A percentile compares a stretch with the other conserved stretches of the same genome.
Conservation (phyloP, 768 basidiomycete species). For the Tulasnella sp. region DNA sequence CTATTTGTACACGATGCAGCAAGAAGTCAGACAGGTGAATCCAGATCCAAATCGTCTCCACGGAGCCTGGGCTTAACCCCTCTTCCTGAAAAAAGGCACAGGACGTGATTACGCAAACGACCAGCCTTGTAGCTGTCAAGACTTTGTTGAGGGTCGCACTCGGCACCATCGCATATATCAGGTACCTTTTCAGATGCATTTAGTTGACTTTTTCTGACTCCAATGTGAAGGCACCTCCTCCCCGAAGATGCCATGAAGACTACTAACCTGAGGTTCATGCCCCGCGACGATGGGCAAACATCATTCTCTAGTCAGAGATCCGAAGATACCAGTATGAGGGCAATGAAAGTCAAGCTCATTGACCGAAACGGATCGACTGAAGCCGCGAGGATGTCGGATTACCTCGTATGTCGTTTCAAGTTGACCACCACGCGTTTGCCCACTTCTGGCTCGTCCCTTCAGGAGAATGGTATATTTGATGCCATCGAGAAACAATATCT, state of each 20-base stretch:
- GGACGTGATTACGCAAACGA: conserved; percentile 16
- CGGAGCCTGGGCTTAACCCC: neutral
- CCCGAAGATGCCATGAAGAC: conserved; percentile 19
- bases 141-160: conserved; percentile 17
- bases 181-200: neutral
- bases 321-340: neutral
- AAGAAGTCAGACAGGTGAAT: neutral
- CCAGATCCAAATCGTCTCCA: neutral
- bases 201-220: neutral
- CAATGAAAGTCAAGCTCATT: conserved; percentile 58
- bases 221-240: conserved; percentile 17
- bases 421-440: conserved; percentile 18
- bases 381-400: conserved; percentile 70
- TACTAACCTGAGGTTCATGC: neutral
- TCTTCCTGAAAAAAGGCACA: conserved; percentile 14
- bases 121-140: conserved; percentile 18
- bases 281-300: neutral
- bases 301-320: neutral
- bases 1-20: no score
- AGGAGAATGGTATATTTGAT: conserved; percentile 83
- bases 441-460: neutral
- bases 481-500: conserved; percentile 77
- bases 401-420: conserved; percentile 44
- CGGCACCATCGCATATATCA: conserved; percentile 15
- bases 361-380: conserved; percentile 69